Conservation (phyloP, 176 grass and related monocot species). For the Avena eriantha region DNA sequence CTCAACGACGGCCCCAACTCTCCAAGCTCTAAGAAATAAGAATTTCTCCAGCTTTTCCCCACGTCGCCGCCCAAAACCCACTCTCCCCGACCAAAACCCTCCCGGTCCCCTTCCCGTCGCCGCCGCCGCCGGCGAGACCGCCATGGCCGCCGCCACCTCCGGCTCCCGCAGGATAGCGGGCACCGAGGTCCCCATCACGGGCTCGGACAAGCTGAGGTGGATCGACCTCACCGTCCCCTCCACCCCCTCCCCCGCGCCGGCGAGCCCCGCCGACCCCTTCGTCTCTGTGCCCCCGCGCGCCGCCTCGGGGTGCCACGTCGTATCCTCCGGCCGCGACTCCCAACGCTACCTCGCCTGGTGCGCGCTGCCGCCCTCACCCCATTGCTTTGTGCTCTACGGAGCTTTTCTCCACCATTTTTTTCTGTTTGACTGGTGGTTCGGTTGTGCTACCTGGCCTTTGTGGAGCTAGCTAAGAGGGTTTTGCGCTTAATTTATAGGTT, state of each 20-base stretch:
- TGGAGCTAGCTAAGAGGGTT: background rate
- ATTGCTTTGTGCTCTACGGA: conserved; percentile 1
- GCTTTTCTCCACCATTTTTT: background rate
- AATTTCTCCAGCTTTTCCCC: conserved; percentile 19
- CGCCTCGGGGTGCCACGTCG: conserved; percentile 63
- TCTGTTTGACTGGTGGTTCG: background rate
- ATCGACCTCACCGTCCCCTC: conserved; percentile 77
- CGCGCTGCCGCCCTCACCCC: background rate
- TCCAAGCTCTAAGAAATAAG: background rate
- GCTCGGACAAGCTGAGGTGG: conserved; percentile 77
- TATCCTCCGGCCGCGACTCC: conserved; percentile 41
- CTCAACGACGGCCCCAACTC: background rate
- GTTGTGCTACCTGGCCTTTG: background rate
- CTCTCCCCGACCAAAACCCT: conserved; percentile 51
- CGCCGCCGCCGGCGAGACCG: conserved; percentile 24
- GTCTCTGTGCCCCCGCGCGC: conserved; percentile 52
- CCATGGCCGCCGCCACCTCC: conserved; percentile 45
- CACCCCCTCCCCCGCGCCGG: conserved; percentile 38
- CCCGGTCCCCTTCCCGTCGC: conserved; percentile 1
- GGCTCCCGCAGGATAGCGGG: conserved; percentile 53
- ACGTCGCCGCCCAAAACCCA: conserved; percentile 46
- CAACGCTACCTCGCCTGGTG: conserved; percentile 78
- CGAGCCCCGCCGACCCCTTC: conserved; percentile 46
- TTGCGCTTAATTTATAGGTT: background rate
- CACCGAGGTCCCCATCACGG: conserved; percentile 76